Percentiles rank a stretch among this genome's conserved stretches.
Evolutionary conservation across 768 basidiomycete species (phyloP).

Genomic region (Leccinellum albellum): DNA sequence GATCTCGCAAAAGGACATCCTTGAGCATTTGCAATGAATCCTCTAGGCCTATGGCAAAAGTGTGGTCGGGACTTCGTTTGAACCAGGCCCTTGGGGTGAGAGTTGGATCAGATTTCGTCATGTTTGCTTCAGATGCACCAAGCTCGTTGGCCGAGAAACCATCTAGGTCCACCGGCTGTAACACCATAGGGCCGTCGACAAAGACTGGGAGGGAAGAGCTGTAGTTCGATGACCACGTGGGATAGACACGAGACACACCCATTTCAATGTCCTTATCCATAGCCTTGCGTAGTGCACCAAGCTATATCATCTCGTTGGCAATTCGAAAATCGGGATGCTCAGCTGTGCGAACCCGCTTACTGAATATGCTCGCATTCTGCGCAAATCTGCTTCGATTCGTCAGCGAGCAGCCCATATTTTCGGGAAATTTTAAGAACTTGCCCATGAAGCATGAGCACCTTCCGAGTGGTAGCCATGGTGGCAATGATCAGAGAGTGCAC

Average conservation of each 20-base stretch:
- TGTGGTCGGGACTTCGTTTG: slow-evolving; percentile 50
- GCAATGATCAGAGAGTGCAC: neutral
- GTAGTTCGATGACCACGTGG: neutral
- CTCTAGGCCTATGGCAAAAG: slow-evolving; percentile 51
- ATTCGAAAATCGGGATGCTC: neutral
- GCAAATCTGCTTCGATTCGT: slow-evolving; percentile 46
- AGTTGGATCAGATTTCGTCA: slow-evolving; percentile 43
- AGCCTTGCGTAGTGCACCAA: slow-evolving; percentile 71
- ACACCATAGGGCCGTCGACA: slow-evolving; percentile 63
- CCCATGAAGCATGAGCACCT: slow-evolving; percentile 48
- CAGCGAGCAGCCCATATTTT: neutral
- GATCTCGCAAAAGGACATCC: slow-evolving; percentile 54
- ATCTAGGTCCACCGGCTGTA: slow-evolving; percentile 62
- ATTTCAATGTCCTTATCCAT: slow-evolving; percentile 63
- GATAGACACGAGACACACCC: slow-evolving; percentile 35
- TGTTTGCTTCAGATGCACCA: slow-evolving; percentile 37
- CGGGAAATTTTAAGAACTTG: slow-evolving; percentile 14
- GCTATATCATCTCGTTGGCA: slow-evolving; percentile 34
- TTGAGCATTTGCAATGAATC: slow-evolving; percentile 53
- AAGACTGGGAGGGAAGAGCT: slow-evolving; percentile 48
- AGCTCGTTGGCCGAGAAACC: slow-evolving; percentile 25
- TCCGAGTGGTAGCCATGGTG: slow-evolving; percentile 26
- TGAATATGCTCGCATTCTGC: slow-evolving; percentile 68
- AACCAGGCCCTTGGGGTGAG: slow-evolving; percentile 71
- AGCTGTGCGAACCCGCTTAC: slow-evolving; percentile 54